Conservation (phyloP, 2,329 filamentous ascomycete genomes). For the Acarospora socialis region DNA sequence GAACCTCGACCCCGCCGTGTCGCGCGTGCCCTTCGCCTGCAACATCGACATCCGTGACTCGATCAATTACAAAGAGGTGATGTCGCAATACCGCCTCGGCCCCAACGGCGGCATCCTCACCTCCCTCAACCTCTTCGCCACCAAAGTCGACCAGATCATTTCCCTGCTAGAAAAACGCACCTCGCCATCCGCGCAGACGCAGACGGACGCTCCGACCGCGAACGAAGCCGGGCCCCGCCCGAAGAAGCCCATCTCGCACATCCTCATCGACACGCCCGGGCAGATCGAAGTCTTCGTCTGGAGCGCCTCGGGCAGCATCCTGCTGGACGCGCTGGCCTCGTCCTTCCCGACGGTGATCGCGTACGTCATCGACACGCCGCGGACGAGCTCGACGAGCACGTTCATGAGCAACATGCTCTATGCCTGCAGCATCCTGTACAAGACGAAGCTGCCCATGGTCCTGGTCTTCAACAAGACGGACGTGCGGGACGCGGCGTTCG, state of each 20-base stretch:
- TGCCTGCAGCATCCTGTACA: slow-evolving; percentile 95
- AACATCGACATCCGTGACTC: slow-evolving; percentile 99
- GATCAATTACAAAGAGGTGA: slow-evolving; percentile 98
- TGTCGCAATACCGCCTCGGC: slow-evolving; percentile 97
- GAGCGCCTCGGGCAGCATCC: slow-evolving; percentile 87
- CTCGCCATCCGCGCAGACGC: slow-evolving; percentile 44
- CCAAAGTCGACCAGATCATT: slow-evolving; percentile 94
- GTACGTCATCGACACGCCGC: slow-evolving; percentile 93
- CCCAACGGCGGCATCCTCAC: slow-evolving; percentile 96
- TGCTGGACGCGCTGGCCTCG: slow-evolving; percentile 82
- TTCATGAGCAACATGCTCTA: slow-evolving; percentile 99
- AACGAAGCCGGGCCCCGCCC: slow-evolving; percentile 38
- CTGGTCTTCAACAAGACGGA: slow-evolving; percentile 99
- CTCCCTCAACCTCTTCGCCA: slow-evolving; percentile 88
- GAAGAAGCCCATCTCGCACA: slow-evolving; percentile 55
- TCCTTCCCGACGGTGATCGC: slow-evolving; percentile 95
- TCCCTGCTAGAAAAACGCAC: slow-evolving; percentile 79
- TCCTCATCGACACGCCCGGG: slow-evolving; percentile 87
- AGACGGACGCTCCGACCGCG: no score
- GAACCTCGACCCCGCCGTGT: slow-evolving; percentile 91
- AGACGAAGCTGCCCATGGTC: slow-evolving; percentile 97
- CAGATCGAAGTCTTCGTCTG: slow-evolving; percentile 99
- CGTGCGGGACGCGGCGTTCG: slow-evolving; percentile 78
- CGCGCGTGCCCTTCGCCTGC: slow-evolving; percentile 83
- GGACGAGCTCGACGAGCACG: slow-evolving; percentile 81